phyloP scores from a whole-genome alignment of 1,139 yeast genomes.

The Yamadazyma siamensis region DNA sequence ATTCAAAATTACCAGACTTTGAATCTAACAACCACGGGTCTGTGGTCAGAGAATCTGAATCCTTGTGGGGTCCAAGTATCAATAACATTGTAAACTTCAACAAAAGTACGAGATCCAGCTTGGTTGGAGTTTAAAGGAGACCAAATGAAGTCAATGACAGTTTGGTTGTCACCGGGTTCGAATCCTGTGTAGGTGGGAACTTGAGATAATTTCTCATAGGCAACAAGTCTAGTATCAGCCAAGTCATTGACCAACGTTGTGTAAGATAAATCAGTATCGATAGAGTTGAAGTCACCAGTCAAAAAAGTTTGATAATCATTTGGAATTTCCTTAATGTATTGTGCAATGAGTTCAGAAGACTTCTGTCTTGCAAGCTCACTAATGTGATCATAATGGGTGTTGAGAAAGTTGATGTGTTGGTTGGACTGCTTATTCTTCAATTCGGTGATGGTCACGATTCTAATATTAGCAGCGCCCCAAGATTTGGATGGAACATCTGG shows the following conservation, averaged over 20 bases:
- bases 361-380: slow-evolving; percentile 35
- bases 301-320: slow-evolving; percentile 33
- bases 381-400: slow-evolving; percentile 43
- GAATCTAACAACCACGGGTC: slow-evolving; percentile 36
- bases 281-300: slow-evolving; percentile 18
- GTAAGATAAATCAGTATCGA: slow-evolving; percentile 12
- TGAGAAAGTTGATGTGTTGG: slow-evolving; percentile 28
- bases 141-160: slow-evolving; percentile 30
- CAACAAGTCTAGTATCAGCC: slow-evolving; percentile 19
- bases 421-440: slow-evolving; percentile 21
- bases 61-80: slow-evolving; percentile 22
- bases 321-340: slow-evolving; percentile 25
- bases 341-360: slow-evolving; percentile 28
- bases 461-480: slow-evolving; percentile 41
- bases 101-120: slow-evolving; percentile 11
- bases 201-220: slow-evolving; percentile 20
- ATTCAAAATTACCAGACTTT: slow-evolving; percentile 9
- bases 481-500: slow-evolving; percentile 41
- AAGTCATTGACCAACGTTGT: slow-evolving; percentile 24
- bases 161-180: slow-evolving; percentile 19
- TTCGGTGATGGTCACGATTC: slow-evolving; percentile 42
- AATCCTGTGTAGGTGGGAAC: slow-evolving; percentile 42
- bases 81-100: slow-evolving; percentile 34
- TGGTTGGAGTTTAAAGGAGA: slow-evolving; percentile 15
- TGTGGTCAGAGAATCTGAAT: slow-evolving; percentile 40